A percentile compares a stretch with the other conserved stretches of the same genome.
Conservation (phyloP, 805 yeast genomes). For the Zygosaccharomyces bailii region DNA sequence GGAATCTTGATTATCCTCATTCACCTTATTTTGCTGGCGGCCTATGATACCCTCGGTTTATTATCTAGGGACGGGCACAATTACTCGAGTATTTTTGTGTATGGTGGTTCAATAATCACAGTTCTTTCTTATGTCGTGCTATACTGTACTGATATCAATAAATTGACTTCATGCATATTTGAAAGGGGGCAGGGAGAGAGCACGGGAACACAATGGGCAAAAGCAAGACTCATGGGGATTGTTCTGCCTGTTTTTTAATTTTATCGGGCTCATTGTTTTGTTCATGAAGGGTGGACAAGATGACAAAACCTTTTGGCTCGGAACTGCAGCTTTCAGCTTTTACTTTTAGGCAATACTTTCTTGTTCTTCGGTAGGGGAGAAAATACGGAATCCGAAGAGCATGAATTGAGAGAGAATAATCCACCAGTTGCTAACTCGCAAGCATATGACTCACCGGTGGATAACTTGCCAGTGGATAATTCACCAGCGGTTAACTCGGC, state of each 20-base stretch:
- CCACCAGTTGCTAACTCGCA: neutral
- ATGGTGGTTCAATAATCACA: neutral
- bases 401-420: neutral
- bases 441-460: neutral
- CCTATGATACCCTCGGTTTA: neutral
- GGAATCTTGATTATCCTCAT: neutral
- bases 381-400: neutral
- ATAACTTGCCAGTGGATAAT: neutral
- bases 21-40: neutral
- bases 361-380: neutral
- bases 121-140: neutral
- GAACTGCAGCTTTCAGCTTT: neutral
- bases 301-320: neutral
- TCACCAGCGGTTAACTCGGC: neutral
- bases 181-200: neutral
- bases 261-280: neutral
- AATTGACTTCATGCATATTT: neutral
- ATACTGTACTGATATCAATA: neutral
- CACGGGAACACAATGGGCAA: neutral
- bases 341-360: neutral
- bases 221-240: neutral
- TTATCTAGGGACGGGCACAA: neutral
- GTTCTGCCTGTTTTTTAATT: neutral
- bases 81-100: neutral
- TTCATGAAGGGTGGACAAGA: neutral